phyloP scores from a whole-genome alignment of 257 asterid genomes.

The Nicotiana sylvestris region DNA sequence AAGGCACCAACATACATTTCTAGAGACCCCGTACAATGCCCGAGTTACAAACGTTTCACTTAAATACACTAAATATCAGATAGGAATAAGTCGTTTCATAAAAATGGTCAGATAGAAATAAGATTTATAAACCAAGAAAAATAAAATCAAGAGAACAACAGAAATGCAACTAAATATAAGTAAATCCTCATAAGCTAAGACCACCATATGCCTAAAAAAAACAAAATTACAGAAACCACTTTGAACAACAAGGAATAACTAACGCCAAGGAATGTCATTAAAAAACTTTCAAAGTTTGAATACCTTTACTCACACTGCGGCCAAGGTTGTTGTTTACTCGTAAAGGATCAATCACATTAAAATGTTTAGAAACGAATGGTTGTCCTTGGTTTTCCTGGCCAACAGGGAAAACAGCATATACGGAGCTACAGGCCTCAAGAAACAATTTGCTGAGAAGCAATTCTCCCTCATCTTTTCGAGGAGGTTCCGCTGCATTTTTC shows the following conservation, averaged over 20 bases:
- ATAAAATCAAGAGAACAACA: background rate
- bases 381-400: slow-evolving; percentile 88
- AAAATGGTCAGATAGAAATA: background rate
- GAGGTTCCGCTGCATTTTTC: slow-evolving; percentile 64
- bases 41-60: background rate
- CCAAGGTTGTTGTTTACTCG: slow-evolving; percentile 99
- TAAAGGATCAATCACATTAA: slow-evolving; percentile 93
- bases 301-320: slow-evolving; percentile 99
- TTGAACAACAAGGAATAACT: background rate
- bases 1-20: background rate
- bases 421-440: slow-evolving; percentile 88
- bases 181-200: background rate
- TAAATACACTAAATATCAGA: background rate
- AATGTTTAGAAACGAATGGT: slow-evolving; percentile 79
- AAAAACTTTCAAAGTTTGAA: background rate
- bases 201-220: background rate
- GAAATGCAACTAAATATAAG: background rate
- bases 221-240: background rate
- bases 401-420: slow-evolving; percentile 84
- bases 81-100: background rate
- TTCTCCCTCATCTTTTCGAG: slow-evolving; percentile 80
- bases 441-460: slow-evolving; percentile 87
- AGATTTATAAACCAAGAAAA: background rate
- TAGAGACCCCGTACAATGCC: background rate
- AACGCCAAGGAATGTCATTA: background rate